Evolutionary conservation across 805 yeast genomes (phyloP), one percentile per base, ranked within the genome.

Genomic region (Kazachstania bromeliacearum): DNA sequence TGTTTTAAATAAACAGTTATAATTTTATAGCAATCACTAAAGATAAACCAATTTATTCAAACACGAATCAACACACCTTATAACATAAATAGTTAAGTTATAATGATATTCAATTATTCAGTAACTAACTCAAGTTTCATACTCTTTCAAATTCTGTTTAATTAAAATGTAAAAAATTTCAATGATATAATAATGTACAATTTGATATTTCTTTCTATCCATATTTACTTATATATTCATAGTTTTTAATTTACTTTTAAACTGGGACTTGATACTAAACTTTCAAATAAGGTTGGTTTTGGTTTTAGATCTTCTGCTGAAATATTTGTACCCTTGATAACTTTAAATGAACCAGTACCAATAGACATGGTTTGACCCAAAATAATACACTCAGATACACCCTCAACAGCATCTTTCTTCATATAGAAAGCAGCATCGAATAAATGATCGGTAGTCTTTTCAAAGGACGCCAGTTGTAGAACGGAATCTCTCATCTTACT

Each of bases 401-500:
- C 99, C 61, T 92, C 97, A 38, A 92, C 84, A 48, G 78, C 73
- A 62, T 92, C 99, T 16, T 79, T 80, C 71, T 92, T 92, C 96
- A 88, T 89, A 63, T 80, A 92, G 70, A 89, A 92, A 0, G 97
- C 88, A 2, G 99, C 99, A 60, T 92, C 98, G 52, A 92, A 92
- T 59, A 92, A 70, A 63, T 92, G 99, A 59, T 92, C 99, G 0
- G 98, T 89, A 4, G 99, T 92, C 67, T 92, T 92, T 59, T 92
- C 99, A 58, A 92, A 92, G 12, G 95, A 84, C 0, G 99, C 99
- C 55, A 92, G 69, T 61, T 92, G 98, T 55, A 92, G 68, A 19
- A 92, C 99, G 20, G 95, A 84, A 62, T 92, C 98, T 66, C 98
- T 79, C 97, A 92, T 92, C 61, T 94, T 92, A 51, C 96, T 89